Percentiles rank a stretch among this genome's conserved stretches.
Conservation (phyloP, 352 stramenopile species). For the Phytophthora vignae region DNA sequence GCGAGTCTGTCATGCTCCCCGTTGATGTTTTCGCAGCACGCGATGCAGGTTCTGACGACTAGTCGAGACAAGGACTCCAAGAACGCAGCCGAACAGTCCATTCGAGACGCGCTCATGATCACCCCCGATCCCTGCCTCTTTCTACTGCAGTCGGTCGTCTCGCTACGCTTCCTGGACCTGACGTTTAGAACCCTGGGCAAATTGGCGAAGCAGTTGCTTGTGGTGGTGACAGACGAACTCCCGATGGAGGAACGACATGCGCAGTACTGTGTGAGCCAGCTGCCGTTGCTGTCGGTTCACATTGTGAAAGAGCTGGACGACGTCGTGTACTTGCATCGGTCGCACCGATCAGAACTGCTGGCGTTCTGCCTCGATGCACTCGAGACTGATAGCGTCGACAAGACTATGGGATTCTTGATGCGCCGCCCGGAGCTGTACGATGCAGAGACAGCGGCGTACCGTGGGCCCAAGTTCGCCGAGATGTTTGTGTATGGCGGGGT, state of each 20-base stretch:
- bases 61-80: slow-evolving; percentile 78
- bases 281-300: slow-evolving; percentile 66
- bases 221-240: slow-evolving; percentile 48
- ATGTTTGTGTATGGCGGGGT: slow-evolving; percentile 60
- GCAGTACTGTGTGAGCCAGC: slow-evolving; percentile 63
- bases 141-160: slow-evolving; percentile 56
- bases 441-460: slow-evolving; percentile 44
- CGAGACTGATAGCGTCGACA: slow-evolving; percentile 73
- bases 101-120: slow-evolving; percentile 54
- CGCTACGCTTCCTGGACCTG: slow-evolving; percentile 65
- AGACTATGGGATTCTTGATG: slow-evolving; percentile 70
- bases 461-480: slow-evolving; percentile 70
- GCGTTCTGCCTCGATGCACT: slow-evolving; percentile 66
- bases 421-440: slow-evolving; percentile 62
- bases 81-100: slow-evolving; percentile 51
- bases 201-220: slow-evolving; percentile 76
- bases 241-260: slow-evolving; percentile 52
- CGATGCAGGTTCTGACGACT: slow-evolving; percentile 72
- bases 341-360: slow-evolving; percentile 53
- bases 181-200: slow-evolving; percentile 73
- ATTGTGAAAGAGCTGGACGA: slow-evolving; percentile 81
- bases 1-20: slow-evolving; percentile 52
- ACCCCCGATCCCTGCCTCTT: slow-evolving; percentile 66
- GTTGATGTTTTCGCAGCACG: slow-evolving; percentile 79
- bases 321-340: slow-evolving; percentile 56